These are phyloP conservation scores for Trichomonas vaginalis DNA, from an alignment of 208 protist species.

Conservation along the genomic window DNA sequence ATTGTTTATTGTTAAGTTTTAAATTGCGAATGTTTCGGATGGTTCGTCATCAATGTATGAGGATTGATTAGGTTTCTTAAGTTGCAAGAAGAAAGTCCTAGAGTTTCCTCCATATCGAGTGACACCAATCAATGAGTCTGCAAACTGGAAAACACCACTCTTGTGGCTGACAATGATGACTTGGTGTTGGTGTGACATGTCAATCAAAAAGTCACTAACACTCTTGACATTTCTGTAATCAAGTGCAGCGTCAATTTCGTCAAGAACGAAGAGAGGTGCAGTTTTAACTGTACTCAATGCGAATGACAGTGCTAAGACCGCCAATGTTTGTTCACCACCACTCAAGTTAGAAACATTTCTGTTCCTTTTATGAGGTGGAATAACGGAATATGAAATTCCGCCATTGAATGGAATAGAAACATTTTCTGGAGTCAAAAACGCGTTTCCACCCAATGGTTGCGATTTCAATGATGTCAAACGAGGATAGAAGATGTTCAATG, in stretches of 20 bases:
- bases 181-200: background rate
- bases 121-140: background rate
- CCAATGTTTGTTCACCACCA: constrained; percentile 1
- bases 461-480: background rate
- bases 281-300: background rate
- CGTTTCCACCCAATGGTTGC: background rate
- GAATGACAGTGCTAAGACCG: background rate
- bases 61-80: too few species aligned
- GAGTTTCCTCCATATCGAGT: too few species aligned
- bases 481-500: background rate
- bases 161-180: background rate
- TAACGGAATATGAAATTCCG: background rate
- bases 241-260: background rate
- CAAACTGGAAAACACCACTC: background rate
- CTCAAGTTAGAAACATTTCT: background rate
- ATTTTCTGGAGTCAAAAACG: background rate
- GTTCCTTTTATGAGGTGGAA: background rate
- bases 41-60: too few species aligned
- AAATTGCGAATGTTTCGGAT: too few species aligned
- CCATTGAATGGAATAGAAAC: background rate
- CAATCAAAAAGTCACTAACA: background rate
- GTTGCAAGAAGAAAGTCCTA: too few species aligned
- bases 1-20: too few species aligned
- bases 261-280: background rate
- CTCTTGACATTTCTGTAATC: background rate